Evolutionary conservation across 192 early-diverging fungal genomes (phyloP), one percentile per base, ranked within the genome.

Genomic region (Spizellomyces sp.): DNA sequence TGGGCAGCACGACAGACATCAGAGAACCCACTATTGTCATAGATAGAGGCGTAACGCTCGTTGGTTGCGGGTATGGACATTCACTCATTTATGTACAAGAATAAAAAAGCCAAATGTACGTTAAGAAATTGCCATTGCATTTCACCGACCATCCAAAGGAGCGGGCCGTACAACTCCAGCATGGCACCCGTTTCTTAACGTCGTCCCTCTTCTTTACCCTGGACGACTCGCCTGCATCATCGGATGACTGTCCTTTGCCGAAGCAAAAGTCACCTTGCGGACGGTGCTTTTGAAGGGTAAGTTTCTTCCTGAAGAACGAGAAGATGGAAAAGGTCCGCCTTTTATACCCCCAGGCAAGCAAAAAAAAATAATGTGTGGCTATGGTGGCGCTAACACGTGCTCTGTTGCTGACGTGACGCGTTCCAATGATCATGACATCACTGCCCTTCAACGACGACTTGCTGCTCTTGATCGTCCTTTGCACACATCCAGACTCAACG

Each of bases 1-100:
- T 82, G 14, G 84, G 83, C 27, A 54, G 65, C 21, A 67, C 61
- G 0, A 10, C 17, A 14, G 70, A 77, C 64, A 67, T 79, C 1
- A 5, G 8, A 10, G 43, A 17, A 12, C 71, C 62, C 6, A 36
- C 8, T 17, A 4, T 15, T 8, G 27, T 48, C 6, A 60, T 0
- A n/a, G 43, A 41, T 46, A 19, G 9, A 12, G 57, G 48, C n/a
- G 68, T 80, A 41, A n/a, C 5, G 44, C n/a, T 58, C 47, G 17
- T 62, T 67, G 62, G 66, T 19, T 76, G 74, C 56, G 78, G 78
- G 15, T 80, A 65, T 60, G 78, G 78, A 9, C 78, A 80, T 65
- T 47, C 66, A 47, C 67, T 79, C 41, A 19, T 79, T 5, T 69
- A 21, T 55, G 58, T 42, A 19, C 50, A 54, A 2, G 50, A 54